phyloP scores from a whole-genome alignment of 2,329 filamentous ascomycete genomes.

The Pseudonectria buxi region DNA sequence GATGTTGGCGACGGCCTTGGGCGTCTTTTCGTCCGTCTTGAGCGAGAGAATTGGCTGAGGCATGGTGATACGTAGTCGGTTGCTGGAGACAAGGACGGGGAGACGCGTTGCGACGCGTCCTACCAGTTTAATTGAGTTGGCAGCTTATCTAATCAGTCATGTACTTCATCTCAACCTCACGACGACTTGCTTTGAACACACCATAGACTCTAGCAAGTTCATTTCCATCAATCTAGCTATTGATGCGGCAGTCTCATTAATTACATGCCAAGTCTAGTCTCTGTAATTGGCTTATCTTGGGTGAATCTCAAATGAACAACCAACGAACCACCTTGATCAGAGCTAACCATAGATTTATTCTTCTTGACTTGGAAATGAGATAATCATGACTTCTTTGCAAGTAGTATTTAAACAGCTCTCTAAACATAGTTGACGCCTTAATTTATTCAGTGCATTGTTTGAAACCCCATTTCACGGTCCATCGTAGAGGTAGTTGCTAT shows the following conservation, averaged over 20 bases:
- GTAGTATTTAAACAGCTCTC: too few species aligned
- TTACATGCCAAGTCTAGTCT: conserved; percentile 60
- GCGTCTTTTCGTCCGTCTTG: conserved; percentile 14
- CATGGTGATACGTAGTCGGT: conserved; percentile 27
- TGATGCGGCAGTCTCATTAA: conserved; percentile 53
- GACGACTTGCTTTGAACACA: too few species aligned
- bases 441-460: too few species aligned
- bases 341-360: too few species aligned
- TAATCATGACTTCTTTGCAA: too few species aligned
- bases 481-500: too few species aligned
- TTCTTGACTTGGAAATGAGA: too few species aligned
- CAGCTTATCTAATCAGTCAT: conserved; percentile 7
- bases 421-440: too few species aligned
- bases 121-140: not conserved
- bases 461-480: too few species aligned
- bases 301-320: too few species aligned
- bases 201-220: not conserved
- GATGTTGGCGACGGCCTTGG: conserved; percentile 56
- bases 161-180: not conserved
- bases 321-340: too few species aligned
- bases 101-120: conserved; percentile 20
- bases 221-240: conserved; percentile 3
- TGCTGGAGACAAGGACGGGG: not conserved
- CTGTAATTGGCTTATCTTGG: too few species aligned
- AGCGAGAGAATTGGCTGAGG: conserved; percentile 37